phyloP scores from a whole-genome alignment of 2,329 filamentous ascomycete species.

The Alternaria panax region DNA sequence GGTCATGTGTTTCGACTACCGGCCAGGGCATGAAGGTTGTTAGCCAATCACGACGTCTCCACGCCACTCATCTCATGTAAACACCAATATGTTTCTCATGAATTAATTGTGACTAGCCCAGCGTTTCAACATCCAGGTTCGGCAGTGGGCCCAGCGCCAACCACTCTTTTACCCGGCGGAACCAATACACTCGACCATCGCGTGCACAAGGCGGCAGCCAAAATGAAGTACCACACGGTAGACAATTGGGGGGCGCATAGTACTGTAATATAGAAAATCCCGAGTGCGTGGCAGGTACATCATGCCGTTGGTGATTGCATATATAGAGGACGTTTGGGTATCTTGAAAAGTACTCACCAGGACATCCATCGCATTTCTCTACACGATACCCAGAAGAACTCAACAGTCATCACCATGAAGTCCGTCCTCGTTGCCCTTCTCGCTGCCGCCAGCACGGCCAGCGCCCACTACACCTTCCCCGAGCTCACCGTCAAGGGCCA shows the following conservation, averaged over 20 bases:
- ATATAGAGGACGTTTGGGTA: constrained; percentile 9
- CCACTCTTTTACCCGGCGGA: constrained; percentile 31
- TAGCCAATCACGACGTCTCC: constrained; percentile 12
- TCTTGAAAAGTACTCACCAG: not conserved
- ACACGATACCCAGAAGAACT: not conserved
- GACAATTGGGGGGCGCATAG: constrained; percentile 4
- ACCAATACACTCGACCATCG: not conserved
- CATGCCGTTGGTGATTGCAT: constrained; percentile 1
- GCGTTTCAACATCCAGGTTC: constrained; percentile 20
- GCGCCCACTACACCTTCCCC: constrained; percentile 47
- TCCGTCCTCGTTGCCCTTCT: constrained; percentile 32
- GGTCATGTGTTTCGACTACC: constrained; percentile 29
- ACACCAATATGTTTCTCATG: constrained; percentile 18
- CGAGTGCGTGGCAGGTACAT: not conserved
- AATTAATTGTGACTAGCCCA: constrained; percentile 18
- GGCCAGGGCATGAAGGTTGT: constrained; percentile 1
- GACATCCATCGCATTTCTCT: not conserved
- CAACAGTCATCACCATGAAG: constrained; percentile 34
- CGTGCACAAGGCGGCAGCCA: not conserved
- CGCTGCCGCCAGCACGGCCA: constrained; percentile 28
- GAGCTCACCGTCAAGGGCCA: constrained; percentile 34
- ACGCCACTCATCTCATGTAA: constrained; percentile 20
- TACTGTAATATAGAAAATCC: constrained; percentile 6
- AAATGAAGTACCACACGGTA: constrained; percentile 17
- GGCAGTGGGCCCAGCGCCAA: constrained; percentile 12